These are phyloP conservation scores for Ophiostoma piceae DNA, from an alignment of 2,329 filamentous ascomycete species.

Conservation along the genomic window DNA sequence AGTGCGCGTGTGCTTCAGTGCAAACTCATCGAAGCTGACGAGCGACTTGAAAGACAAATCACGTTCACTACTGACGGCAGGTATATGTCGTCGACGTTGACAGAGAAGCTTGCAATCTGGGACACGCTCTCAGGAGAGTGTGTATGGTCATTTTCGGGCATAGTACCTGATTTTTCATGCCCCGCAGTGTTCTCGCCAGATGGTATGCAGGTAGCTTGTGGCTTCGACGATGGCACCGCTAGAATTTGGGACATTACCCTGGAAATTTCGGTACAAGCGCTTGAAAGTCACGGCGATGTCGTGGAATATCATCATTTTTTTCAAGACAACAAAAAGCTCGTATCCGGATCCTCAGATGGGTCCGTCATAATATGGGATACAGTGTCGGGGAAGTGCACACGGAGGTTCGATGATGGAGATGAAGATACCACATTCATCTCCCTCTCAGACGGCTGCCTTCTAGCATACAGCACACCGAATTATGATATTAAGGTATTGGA, in stretches of 20 bases:
- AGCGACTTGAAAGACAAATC: not conserved
- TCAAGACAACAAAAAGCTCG: not conserved
- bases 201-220: not conserved
- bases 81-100: not conserved
- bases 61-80: not conserved
- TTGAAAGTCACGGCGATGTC: not conserved
- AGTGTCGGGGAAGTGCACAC: not conserved
- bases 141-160: not conserved
- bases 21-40: too few relatives aligned
- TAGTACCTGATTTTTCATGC: not conserved
- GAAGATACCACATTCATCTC: rapidly evolving
- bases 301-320: not conserved
- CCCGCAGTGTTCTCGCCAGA: not conserved
- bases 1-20: not conserved
- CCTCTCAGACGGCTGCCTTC: not conserved
- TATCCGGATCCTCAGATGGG: not conserved
- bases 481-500: not conserved
- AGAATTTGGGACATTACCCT: not conserved
- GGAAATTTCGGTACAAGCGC: not conserved
- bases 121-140: not conserved
- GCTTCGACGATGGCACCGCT: not conserved
- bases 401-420: not conserved
- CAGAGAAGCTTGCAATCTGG: not conserved
- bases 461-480: not conserved
- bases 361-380: not conserved